Base-by-base conservation (phyloP, 2,329 filamentous ascomycete genomes). In the Aspergillus niger region DNA sequence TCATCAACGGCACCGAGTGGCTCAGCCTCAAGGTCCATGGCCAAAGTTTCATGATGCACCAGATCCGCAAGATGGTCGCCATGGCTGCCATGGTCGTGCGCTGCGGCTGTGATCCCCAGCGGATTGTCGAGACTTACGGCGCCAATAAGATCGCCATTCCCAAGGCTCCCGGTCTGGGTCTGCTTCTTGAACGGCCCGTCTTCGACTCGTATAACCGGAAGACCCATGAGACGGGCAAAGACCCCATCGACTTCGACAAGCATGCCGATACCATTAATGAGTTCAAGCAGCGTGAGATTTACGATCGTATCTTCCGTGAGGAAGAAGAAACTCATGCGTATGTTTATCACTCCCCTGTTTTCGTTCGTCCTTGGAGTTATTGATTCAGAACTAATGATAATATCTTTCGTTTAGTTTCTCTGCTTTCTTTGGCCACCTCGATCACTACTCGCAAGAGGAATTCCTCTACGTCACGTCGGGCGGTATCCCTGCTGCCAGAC, bases 1-100 rank as follows among this genome's bases (percentile, higher is more conserved):
- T 92, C 72, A 96, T 96, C 76, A 87, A 91, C 75, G 88, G 94
- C 72, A 97, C 92, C 1, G 91, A 99, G 80, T 99, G 95, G 95
- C 83, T 99, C 4, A 95, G 90, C 47, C 83, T 98, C 67, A 97
- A 96, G 75, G 93, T 99, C 24, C 95, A 99, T 77, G 95, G 95
- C 0, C 95, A 99, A 78, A 94, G 90, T 72, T 99, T 99, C 83
- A 99, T 99, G 95, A 99, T 99, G 95, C 95, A 99, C 77, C 95
- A 99, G 80, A 99, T 99, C 77, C 89, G 95, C 71, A 99, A 98
- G 79, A 98, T 99, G 95, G 91, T 99, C 15, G 92, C 91, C 59
- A 92, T 99, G 89, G 91, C 88, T 8, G 87, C 91, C 36, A 82
- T 99, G 62, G 82, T 94, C 5, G 89, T 96, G 6, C 89, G 95